phyloP scores from a whole-genome alignment of 495 filamentous ascomycete species.

The Aspergillus carlsbadensis region DNA sequence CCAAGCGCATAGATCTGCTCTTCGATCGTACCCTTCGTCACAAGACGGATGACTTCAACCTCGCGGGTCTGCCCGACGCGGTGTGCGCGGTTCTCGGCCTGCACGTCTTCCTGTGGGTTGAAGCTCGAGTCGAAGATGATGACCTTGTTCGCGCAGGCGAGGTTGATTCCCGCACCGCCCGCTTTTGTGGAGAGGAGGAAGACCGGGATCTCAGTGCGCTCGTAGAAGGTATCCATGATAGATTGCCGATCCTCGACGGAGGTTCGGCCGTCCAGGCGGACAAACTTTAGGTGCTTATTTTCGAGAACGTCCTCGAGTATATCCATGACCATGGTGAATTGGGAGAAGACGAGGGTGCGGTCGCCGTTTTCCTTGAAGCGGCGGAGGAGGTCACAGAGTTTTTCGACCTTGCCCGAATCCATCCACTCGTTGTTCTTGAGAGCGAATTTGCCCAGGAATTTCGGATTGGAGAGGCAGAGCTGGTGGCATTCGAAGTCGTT shows the following conservation, averaged over 20 bases:
- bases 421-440: slow-evolving; percentile 81
- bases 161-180: slow-evolving; percentile 92
- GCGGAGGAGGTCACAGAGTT: slow-evolving; percentile 68
- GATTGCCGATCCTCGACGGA: slow-evolving; percentile 79
- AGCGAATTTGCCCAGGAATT: slow-evolving; percentile 66
- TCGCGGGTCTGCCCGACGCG: slow-evolving; percentile 86
- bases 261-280: slow-evolving; percentile 82
- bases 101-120: slow-evolving; percentile 94
- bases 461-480: slow-evolving; percentile 69
- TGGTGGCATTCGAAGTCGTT: slow-evolving; percentile 82
- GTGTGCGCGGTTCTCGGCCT: slow-evolving; percentile 95
- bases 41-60: slow-evolving; percentile 81
- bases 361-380: slow-evolving; percentile 80
- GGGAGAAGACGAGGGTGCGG: slow-evolving; percentile 82
- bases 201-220: slow-evolving; percentile 73
- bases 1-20: slow-evolving; percentile 89
- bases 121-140: slow-evolving; percentile 95
- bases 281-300: slow-evolving; percentile 68
- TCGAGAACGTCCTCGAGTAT: slow-evolving; percentile 82
- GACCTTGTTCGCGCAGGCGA: slow-evolving; percentile 94
- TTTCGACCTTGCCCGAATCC: slow-evolving; percentile 85
- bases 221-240: slow-evolving; percentile 77
- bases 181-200: slow-evolving; percentile 93
- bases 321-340: slow-evolving; percentile 89
- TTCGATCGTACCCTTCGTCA: slow-evolving; percentile 83